Evolutionary conservation across 108 stramenopile species (phyloP).

Genomic region (Nitzschia sp.): DNA sequence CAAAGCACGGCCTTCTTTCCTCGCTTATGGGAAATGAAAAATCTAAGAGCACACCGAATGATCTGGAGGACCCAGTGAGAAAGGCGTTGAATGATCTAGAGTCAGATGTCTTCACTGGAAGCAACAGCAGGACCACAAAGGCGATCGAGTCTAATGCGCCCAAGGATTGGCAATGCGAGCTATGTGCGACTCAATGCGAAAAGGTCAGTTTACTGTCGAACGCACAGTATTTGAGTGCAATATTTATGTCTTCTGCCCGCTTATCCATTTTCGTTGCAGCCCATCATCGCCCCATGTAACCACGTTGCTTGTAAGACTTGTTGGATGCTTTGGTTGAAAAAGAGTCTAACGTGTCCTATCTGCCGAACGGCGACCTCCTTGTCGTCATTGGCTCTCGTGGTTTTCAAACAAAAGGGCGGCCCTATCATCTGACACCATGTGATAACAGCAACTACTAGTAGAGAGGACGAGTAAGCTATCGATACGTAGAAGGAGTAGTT

Average conservation of each 20-base stretch:
- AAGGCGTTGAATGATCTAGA: slow-evolving; percentile 19
- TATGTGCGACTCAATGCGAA: slow-evolving; percentile 42
- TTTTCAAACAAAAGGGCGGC: slow-evolving; percentile 14
- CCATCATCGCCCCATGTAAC: slow-evolving; percentile 58
- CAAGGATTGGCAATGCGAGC: slow-evolving; percentile 42
- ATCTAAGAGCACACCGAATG: too few relatives aligned
- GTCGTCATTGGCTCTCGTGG: slow-evolving; percentile 31
- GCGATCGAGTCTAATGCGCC: slow-evolving; percentile 54
- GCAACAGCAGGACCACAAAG: not conserved
- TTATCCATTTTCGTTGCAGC: slow-evolving; percentile 21
- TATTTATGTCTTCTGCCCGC: not conserved
- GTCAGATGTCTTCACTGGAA: slow-evolving; percentile 24
- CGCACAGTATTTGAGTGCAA: too few relatives aligned
- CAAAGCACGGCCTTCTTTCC: too few relatives aligned
- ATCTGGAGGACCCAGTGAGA: not conserved
- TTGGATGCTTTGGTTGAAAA: slow-evolving; percentile 74
- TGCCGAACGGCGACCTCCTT: slow-evolving; percentile 39
- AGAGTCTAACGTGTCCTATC: slow-evolving; percentile 53
- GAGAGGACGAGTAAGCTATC: too few relatives aligned
- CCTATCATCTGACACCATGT: too few relatives aligned
- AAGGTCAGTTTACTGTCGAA: slow-evolving; percentile 48
- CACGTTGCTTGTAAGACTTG: slow-evolving; percentile 34
- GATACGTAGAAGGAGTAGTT: too few relatives aligned
- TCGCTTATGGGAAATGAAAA: too few relatives aligned
- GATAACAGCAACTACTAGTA: too few relatives aligned